A percentile compares a stretch with the other conserved stretches of the same genome.
Evolutionary conservation across 345 rosid species (phyloP).

Genomic region (Balakata baccata): DNA sequence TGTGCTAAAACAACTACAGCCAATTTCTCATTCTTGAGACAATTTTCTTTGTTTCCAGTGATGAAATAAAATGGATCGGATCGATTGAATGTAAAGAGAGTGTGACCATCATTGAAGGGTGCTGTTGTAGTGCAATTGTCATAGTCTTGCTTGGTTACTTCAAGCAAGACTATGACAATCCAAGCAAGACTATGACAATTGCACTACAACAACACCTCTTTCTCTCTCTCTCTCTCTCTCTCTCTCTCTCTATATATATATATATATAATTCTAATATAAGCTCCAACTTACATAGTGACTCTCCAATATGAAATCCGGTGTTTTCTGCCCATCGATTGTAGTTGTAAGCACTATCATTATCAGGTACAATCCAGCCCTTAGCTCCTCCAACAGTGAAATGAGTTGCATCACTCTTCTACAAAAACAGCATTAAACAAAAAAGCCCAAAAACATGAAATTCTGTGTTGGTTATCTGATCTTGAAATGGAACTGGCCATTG

Average conservation of each 20-base stretch:
- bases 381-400: constrained; percentile 60
- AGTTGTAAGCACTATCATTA: constrained; percentile 28
- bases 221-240: no score
- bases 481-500: constrained; percentile 31
- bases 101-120: constrained; percentile 48
- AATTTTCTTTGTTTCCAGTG: constrained; percentile 68
- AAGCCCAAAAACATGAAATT: constrained; percentile 31
- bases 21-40: constrained; percentile 65
- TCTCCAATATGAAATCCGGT: constrained; percentile 78
- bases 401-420: constrained; percentile 44
- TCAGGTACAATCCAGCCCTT: constrained; percentile 60
- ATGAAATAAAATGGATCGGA: constrained; percentile 73
- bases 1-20: constrained; percentile 59
- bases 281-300: constrained; percentile 46
- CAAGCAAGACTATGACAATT: no score
- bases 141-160: constrained; percentile 56
- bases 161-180: constrained; percentile 33
- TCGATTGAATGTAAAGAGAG: constrained; percentile 46
- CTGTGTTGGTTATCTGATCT: constrained; percentile 17
- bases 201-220: no score
- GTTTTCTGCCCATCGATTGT: constrained; percentile 67
- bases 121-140: constrained; percentile 48
- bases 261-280: no score
- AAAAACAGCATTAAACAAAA: constrained; percentile 39
- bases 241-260: no score